phyloP scores from a whole-genome alignment of 305 asterid genomes.

The Solanum hybrid region DNA sequence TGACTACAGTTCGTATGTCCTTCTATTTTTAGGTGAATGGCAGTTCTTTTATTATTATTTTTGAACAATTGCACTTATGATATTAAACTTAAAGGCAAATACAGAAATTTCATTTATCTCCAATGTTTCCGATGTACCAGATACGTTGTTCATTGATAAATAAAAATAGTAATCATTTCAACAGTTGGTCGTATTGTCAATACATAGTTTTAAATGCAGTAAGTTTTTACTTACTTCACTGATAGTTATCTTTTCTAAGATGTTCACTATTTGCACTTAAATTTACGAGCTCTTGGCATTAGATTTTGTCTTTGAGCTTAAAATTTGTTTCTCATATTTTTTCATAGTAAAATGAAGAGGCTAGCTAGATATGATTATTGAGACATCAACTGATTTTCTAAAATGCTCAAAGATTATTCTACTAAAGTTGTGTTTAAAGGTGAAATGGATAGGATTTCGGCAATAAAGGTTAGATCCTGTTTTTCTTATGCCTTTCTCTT shows the following conservation, averaged over 20 bases:
- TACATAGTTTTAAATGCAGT: not conserved
- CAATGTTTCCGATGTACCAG: not conserved
- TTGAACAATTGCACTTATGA: not conserved
- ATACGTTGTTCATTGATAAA: not conserved
- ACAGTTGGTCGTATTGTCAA: not conserved
- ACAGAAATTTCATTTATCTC: not conserved
- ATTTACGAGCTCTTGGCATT: not conserved
- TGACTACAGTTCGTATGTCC: not conserved
- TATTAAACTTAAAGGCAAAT: not conserved
- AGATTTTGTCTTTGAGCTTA: not conserved
- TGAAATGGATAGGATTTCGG: not conserved
- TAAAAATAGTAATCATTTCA: not conserved
- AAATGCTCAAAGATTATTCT: not conserved
- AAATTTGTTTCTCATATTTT: not conserved
- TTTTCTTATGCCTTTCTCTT: not conserved
- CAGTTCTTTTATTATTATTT: no score
- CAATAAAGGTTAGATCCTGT: not conserved
- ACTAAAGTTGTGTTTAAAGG: not conserved
- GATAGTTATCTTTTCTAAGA: not conserved
- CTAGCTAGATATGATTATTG: not conserved
- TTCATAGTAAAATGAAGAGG: not conserved
- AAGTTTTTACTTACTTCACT: not conserved
- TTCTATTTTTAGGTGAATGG: not conserved
- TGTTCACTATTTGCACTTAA: not conserved
- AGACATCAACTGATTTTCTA: not conserved